Evolutionary conservation across 1,139 yeast genomes (phyloP).

Genomic region (Candida buenavistaensis): DNA sequence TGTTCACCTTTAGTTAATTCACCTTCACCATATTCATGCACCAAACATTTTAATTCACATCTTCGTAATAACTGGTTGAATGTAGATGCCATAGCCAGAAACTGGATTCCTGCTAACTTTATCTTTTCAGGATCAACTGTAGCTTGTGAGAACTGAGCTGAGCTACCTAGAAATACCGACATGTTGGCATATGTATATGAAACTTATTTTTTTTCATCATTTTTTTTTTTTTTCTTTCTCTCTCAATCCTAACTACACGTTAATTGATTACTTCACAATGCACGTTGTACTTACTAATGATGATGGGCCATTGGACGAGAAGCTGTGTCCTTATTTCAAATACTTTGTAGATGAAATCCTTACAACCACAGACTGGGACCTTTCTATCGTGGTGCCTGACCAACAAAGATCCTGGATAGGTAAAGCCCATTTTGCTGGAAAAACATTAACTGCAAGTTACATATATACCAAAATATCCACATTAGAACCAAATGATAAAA

Average conservation of each 20-base stretch:
- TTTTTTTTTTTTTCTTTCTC: not conserved
- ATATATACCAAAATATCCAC: constrained; percentile 54
- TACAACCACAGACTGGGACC: constrained; percentile 73
- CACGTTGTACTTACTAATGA: constrained; percentile 74
- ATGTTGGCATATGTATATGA: constrained; percentile 34
- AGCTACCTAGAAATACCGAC: constrained; percentile 61
- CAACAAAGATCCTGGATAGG: constrained; percentile 93
- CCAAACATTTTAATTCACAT: constrained; percentile 73
- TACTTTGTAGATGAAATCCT: constrained; percentile 72
- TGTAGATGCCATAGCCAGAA: constrained; percentile 67
- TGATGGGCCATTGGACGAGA: constrained; percentile 88
- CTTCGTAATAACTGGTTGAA: constrained; percentile 58
- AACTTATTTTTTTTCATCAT: not conserved
- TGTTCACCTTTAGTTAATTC: constrained; percentile 79
- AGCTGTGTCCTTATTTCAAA: constrained; percentile 83
- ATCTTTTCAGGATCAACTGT: constrained; percentile 66
- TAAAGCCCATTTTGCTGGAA: constrained; percentile 93
- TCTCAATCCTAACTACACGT: not conserved
- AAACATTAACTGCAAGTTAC: constrained; percentile 66
- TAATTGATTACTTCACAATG: constrained; percentile 27
- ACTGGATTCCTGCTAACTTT: constrained; percentile 73
- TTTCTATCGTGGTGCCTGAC: constrained; percentile 81
- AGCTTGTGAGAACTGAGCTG: constrained; percentile 42
- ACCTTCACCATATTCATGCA: constrained; percentile 71
- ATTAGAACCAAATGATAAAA: constrained; percentile 19